Evolutionary conservation across 768 basidiomycete genomes (phyloP).

Genomic region (Chalciporus chontae): DNA sequence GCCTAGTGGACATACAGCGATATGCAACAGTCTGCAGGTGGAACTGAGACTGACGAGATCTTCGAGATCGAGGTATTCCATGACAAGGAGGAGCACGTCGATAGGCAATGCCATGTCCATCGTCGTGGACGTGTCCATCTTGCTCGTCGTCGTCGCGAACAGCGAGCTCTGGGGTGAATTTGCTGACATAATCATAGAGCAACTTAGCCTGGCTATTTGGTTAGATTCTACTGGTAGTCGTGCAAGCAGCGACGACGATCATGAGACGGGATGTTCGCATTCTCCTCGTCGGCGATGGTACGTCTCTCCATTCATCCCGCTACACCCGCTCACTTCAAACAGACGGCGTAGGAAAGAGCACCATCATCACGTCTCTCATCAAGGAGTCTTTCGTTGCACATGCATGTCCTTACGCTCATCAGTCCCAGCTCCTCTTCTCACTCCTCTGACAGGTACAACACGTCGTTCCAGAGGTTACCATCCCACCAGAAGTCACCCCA

Average conservation of each 20-base stretch:
- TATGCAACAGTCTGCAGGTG: conserved; percentile 28
- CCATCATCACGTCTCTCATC: conserved; percentile 94
- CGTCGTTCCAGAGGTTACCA: conserved; percentile 94
- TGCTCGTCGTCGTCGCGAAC: neutral
- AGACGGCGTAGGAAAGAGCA: conserved; percentile 99
- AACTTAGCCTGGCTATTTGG: too few species aligned
- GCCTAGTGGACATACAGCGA: conserved; percentile 37
- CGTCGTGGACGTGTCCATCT: neutral
- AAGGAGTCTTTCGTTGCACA: conserved; percentile 92
- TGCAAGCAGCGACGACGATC: conserved; percentile 18
- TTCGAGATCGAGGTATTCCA: conserved; percentile 41
- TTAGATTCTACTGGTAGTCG: neutral
- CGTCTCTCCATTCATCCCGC: conserved; percentile 25
- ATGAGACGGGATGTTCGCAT: conserved; percentile 95
- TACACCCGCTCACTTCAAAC: conserved; percentile 3
- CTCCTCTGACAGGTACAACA: conserved; percentile 72
- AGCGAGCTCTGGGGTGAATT: neutral
- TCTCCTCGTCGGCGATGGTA: conserved; percentile 91
- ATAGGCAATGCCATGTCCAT: conserved; percentile 37
- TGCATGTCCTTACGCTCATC: conserved; percentile 41
- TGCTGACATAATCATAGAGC: conserved; percentile 20
- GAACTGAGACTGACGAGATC: conserved; percentile 38
- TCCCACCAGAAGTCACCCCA: conserved; percentile 95
- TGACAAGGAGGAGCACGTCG: conserved; percentile 55
- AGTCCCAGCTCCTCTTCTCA: conserved; percentile 3